Conservation (phyloP, 2,329 filamentous ascomycete species). For the Calonectria crousiana region DNA sequence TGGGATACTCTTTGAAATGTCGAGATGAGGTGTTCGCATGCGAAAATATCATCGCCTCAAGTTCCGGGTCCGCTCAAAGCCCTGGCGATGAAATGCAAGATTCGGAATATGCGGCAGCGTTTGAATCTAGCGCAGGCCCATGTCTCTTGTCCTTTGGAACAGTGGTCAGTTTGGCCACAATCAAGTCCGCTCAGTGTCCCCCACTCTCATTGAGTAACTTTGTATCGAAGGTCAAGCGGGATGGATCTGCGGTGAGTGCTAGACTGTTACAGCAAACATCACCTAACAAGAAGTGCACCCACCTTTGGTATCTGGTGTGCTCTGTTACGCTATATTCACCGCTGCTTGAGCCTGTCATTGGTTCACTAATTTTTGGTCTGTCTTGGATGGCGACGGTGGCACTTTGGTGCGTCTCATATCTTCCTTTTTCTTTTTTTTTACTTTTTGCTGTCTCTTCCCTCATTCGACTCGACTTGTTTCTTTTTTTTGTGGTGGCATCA, state of each 20-base stretch:
- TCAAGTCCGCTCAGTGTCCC: constrained; percentile 14
- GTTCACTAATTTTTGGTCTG: constrained; percentile 14
- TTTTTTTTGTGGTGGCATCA: constrained; percentile 32
- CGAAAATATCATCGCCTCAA: background rate
- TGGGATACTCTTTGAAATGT: background rate
- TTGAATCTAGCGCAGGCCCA: constrained; percentile 20
- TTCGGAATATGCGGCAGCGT: constrained; percentile 5
- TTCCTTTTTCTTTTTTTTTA: background rate
- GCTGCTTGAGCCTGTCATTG: constrained; percentile 29
- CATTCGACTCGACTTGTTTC: constrained; percentile 10
- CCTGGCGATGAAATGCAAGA: background rate
- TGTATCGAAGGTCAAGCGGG: constrained; percentile 33
- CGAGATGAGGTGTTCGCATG: background rate
- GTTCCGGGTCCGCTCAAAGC: background rate
- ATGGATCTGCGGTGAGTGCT: constrained; percentile 31
- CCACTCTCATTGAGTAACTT: constrained; percentile 22
- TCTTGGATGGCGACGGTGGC: constrained; percentile 24
- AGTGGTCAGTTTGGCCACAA: background rate
- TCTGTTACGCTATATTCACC: constrained; percentile 27
- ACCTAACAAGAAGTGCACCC: constrained; percentile 28
- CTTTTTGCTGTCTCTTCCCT: constrained; percentile 27
- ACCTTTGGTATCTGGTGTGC: constrained; percentile 7
- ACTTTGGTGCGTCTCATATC: constrained; percentile 11
- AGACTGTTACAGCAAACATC: constrained; percentile 31
- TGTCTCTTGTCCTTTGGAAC: constrained; percentile 10